phyloP scores from a whole-genome alignment of 495 filamentous ascomycete genomes.

The Aspergillus mulundensis region DNA sequence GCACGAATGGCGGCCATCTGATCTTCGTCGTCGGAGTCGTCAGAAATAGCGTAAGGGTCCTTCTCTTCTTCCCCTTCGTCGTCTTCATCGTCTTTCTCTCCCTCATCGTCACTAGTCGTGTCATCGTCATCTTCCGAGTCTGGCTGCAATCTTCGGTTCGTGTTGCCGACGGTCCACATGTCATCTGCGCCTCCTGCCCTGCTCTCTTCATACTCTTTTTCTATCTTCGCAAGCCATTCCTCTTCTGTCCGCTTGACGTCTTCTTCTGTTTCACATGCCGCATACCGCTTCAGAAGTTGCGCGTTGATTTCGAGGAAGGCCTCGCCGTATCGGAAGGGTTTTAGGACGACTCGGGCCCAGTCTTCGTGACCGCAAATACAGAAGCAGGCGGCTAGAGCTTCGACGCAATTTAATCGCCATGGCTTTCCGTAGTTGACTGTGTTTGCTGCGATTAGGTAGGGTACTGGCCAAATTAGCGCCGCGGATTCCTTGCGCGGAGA shows the following conservation, averaged over 20 bases:
- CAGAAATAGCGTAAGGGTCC: slow-evolving; percentile 69
- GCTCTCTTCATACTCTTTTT: slow-evolving; percentile 81
- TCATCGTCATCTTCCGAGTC: slow-evolving; percentile 48
- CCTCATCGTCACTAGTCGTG: slow-evolving; percentile 51
- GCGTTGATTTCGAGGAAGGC: slow-evolving; percentile 87
- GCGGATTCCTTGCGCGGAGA: not conserved
- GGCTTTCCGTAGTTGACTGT: slow-evolving; percentile 96
- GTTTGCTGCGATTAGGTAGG: slow-evolving; percentile 95
- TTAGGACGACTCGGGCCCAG: slow-evolving; percentile 80
- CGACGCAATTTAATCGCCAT: slow-evolving; percentile 90
- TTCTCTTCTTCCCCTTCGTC: slow-evolving; percentile 49
- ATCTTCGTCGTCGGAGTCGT: slow-evolving; percentile 76
- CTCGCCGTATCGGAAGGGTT: slow-evolving; percentile 81
- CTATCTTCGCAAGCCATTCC: slow-evolving; percentile 83
- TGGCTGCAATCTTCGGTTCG: slow-evolving; percentile 61
- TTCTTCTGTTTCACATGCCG: slow-evolving; percentile 74
- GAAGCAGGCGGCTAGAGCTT: slow-evolving; percentile 89
- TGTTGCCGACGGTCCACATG: slow-evolving; percentile 82
- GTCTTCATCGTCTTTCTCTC: slow-evolving; percentile 42
- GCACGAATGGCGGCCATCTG: slow-evolving; percentile 89
- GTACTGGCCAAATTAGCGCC: slow-evolving; percentile 44
- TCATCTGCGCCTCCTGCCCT: slow-evolving; percentile 61
- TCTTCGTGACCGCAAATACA: slow-evolving; percentile 86
- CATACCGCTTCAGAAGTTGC: slow-evolving; percentile 76
- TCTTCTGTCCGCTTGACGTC: slow-evolving; percentile 84